Conservation (phyloP, 2,329 filamentous ascomycete species). For the Eutypa lata region DNA sequence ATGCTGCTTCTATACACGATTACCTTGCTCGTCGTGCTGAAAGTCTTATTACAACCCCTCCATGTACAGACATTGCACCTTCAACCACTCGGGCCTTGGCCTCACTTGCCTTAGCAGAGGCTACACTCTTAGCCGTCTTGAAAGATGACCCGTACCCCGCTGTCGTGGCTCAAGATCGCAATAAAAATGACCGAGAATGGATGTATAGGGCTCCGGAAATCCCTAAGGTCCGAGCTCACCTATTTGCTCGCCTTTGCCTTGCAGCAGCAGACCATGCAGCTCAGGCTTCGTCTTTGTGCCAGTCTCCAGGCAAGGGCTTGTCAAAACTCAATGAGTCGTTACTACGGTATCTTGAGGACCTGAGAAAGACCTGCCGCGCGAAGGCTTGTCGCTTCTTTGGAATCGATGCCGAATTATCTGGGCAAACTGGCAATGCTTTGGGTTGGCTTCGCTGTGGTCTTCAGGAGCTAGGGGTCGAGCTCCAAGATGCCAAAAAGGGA, state of each 20-base stretch:
- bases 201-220: conserved; percentile 91
- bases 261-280: conserved; percentile 85
- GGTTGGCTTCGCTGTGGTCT: conserved; percentile 81
- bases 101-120: conserved; percentile 76
- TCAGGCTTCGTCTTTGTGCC: conserved; percentile 58
- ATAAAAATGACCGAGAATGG: conserved; percentile 86
- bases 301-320: conserved; percentile 32
- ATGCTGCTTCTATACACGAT: conserved; percentile 74
- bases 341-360: conserved; percentile 70
- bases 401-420: conserved; percentile 80
- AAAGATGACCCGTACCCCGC: conserved; percentile 94
- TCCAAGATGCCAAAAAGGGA: conserved; percentile 47
- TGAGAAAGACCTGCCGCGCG: conserved; percentile 72
- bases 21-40: conserved; percentile 62
- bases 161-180: conserved; percentile 75
- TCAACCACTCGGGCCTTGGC: conserved; percentile 54
- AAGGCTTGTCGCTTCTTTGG: conserved; percentile 89
- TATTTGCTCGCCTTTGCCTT: conserved; percentile 84
- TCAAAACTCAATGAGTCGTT: conserved; percentile 63
- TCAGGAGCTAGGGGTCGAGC: conserved; percentile 67
- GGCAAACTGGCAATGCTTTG: conserved; percentile 78
- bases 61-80: conserved; percentile 53
- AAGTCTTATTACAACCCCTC: conserved; percentile 33
- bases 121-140: conserved; percentile 81
- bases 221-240: conserved; percentile 80